Evolutionary conservation across 1,284 basidiomycete species (phyloP), one percentile per base, ranked within the genome.

Genomic region (Ganoderma meredithae): DNA sequence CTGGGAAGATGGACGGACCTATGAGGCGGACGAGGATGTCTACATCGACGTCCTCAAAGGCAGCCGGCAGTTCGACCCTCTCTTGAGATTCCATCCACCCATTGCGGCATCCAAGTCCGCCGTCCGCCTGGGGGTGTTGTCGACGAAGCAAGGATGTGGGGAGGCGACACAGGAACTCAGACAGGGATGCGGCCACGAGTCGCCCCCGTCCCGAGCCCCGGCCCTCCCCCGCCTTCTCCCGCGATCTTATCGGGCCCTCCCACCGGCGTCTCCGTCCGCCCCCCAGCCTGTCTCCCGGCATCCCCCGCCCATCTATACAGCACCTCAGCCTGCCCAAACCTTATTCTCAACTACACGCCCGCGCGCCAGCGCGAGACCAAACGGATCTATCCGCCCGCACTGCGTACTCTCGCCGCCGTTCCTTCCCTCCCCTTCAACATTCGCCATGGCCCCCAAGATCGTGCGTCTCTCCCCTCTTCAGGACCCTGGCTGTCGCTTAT

Each of bases 1-100:
- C 22, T 40, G 58, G n/a, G 39, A 25, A 60, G 39, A 25, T 25
- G n/a, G 10, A 80, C 74, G 63, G 78, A 95, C 94, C 92, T 81
- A 97, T 95, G 73, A 98, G 91, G 68, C 92, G 83, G 72, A 93
- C 91, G 76, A 98, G 88, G 77, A 88, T 85, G 77, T 97, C 94
- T 78, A 93, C 87, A 72, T 90, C 85, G 74, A 90, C 90, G 78
- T 93, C 87, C 83, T 93, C 87, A 81, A 94, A 94, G 76, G 84
- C 84, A 79, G 87, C 80, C 78, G 93, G 90, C 78, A 94, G 82
- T 83, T 88, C 87, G 84, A 92, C 88, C 88, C 86, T 87, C 83
- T 83, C 86, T 81, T 86, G 82, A 81, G 88, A 83, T 88, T 91
- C 91, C 92, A 90, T 90, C 80, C 85, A 91, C 84, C 91, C 91